Conservation (phyloP, 2,329 filamentous ascomycete species). For the Epichloe elymi region DNA sequence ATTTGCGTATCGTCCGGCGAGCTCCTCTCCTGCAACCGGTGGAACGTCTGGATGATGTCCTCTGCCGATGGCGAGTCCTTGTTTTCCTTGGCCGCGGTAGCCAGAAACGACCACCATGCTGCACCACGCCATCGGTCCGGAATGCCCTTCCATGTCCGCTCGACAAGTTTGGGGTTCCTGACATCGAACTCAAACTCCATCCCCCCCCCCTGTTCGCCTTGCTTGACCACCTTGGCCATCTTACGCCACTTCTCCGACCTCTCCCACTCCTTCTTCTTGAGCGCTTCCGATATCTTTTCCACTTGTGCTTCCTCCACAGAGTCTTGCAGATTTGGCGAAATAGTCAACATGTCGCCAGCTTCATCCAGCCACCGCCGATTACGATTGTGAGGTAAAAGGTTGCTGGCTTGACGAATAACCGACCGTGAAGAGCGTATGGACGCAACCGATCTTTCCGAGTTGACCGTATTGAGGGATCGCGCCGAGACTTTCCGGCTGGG, state of each 20-base stretch:
- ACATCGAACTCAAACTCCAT: conserved; percentile 69
- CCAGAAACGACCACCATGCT: conserved; percentile 90
- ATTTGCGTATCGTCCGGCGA: conserved; percentile 94
- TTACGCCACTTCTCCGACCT: conserved; percentile 54
- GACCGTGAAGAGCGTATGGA: conserved; percentile 42
- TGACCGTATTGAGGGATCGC: conserved; percentile 44
- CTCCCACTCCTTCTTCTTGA: conserved; percentile 50
- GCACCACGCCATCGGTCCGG: conserved; percentile 88
- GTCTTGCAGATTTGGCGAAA: conserved; percentile 43
- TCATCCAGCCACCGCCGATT: conserved; percentile 50
- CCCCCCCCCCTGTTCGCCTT: conserved; percentile 39
- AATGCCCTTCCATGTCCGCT: conserved; percentile 94
- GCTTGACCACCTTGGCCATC: conserved; percentile 46
- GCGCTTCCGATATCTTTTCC: conserved; percentile 37
- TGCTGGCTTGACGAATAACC: conserved; percentile 43
- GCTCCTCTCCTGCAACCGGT: conserved; percentile 56
- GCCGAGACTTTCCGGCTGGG: conserved; percentile 44
- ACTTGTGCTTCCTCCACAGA: conserved; percentile 41
- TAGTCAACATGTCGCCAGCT: conserved; percentile 53
- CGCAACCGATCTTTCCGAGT: conserved; percentile 35
- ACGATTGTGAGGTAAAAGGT: conserved; percentile 46
- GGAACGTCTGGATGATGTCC: conserved; percentile 58
- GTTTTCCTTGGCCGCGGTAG: conserved; percentile 56
- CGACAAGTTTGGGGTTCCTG: conserved; percentile 70
- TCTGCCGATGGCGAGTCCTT: conserved; percentile 51